These are phyloP conservation scores for Curvularia sp. DNA, from an alignment of 2,329 filamentous ascomycete species.

Conservation along the genomic window DNA sequence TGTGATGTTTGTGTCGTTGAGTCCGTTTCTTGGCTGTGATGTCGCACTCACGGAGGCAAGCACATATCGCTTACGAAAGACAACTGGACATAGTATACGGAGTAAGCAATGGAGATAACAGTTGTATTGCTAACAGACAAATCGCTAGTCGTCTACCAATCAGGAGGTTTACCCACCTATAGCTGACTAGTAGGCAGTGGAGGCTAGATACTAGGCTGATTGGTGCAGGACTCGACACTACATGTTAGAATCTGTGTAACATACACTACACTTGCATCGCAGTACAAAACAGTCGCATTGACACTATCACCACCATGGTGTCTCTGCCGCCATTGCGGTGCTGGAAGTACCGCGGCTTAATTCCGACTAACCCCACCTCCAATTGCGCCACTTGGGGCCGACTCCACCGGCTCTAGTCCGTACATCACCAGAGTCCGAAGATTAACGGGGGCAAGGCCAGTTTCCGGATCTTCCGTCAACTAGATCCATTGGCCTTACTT, in stretches of 20 bases:
- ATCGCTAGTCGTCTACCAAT: no score
- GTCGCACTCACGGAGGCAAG: no score
- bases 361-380: slow-evolving; percentile 20
- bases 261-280: no score
- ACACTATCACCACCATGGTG: neutral
- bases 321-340: neutral
- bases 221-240: no score
- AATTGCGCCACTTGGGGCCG: slow-evolving; percentile 17
- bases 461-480: neutral
- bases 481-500: neutral
- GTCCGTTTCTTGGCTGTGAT: neutral
- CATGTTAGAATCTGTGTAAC: no score
- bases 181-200: no score
- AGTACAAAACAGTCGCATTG: neutral
- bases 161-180: no score
- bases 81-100: no score
- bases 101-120: no score
- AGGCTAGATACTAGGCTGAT: no score
- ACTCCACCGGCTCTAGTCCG: slow-evolving; percentile 15
- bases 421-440: neutral
- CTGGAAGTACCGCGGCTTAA: slow-evolving; percentile 12
- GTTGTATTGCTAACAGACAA: neutral
- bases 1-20: neutral
- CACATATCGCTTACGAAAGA: no score
- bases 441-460: neutral